Conservation (phyloP, 208 protist species). For the Leishmania major region DNA sequence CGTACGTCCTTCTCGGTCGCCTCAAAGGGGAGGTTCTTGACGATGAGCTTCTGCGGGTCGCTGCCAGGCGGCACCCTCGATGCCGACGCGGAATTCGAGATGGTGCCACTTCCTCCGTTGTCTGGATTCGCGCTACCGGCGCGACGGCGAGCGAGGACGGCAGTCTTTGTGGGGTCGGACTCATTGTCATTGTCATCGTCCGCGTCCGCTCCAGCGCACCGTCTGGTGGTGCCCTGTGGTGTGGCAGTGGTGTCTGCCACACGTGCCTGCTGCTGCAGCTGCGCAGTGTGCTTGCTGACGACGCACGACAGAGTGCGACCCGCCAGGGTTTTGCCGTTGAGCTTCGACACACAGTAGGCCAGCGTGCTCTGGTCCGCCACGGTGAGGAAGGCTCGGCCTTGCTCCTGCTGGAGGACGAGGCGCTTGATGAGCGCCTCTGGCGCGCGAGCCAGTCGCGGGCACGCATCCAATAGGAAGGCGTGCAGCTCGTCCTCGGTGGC, state of each 20-base stretch:
- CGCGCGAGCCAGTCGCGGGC: constrained; percentile 93
- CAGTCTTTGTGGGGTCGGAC: constrained; percentile 25
- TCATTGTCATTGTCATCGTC: constrained; percentile 32
- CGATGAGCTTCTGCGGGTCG: constrained; percentile 94
- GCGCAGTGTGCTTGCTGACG: constrained; percentile 63
- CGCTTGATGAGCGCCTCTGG: constrained; percentile 92
- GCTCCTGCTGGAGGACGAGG: constrained; percentile 82
- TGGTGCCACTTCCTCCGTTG: not conserved
- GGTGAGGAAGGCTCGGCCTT: constrained; percentile 96
- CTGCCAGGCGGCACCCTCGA: constrained; percentile 66
- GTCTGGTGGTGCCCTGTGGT: not conserved
- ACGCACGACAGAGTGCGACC: constrained; percentile 74
- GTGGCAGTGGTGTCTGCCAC: constrained; percentile 4
- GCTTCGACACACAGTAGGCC: constrained; percentile 55
- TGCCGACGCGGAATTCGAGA: not conserved
- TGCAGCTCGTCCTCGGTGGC: constrained; percentile 79
- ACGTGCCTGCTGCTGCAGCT: constrained; percentile 34
- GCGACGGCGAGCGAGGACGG: constrained; percentile 34
- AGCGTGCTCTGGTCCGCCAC: constrained; percentile 58
- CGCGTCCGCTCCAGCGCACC: not conserved
- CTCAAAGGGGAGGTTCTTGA: constrained; percentile 99
- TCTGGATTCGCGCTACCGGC: not conserved
- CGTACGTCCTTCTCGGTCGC: constrained; percentile 96
- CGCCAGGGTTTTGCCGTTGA: constrained; percentile 63
- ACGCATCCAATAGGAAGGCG: constrained; percentile 71